Evolutionary conservation across 202 grass and related monocot species (phyloP), one percentile per base, ranked within the genome.

Genomic region (Saccharum hybrid): DNA sequence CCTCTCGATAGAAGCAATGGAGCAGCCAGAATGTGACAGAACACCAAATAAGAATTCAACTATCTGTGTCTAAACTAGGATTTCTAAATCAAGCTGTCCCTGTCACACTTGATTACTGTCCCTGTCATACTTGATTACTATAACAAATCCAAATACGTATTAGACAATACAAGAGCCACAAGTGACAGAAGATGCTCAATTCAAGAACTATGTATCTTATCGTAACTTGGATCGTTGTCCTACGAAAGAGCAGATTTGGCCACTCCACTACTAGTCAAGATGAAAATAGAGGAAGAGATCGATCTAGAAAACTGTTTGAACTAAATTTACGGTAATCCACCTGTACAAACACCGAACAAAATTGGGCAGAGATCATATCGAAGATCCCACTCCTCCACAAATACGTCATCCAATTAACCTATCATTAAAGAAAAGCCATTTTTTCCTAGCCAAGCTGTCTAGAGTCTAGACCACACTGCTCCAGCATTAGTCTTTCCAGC

Each of bases 401-500:
- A 48, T 7, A 23, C 28, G 81, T 26, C 39, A 37, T 38, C 65
- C 28, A 76, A 82, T 65, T 63, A 67, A 86, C 51, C 5, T 23
- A 68, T 52, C 68, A 79, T 68, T 82, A 40, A 74, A 68, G 40
- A 69, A 18, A 78, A 83, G 33, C 38, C 72, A 62, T 41, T 33
- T 52, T 86, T 83, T 54, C 1, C 40, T 16, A 69, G 51, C 59
- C 61, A 52, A 74, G 68, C 80, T 90, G 75, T 76, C 56, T 31
- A 10, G 54, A 59, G 54, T 59, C 8, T 14, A 90, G 42, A 79
- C 74, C 79, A 51, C 66, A 71, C 43, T 31, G 36, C 75, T 75
- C 39, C 54, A 57, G 43, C 42, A 41, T 78, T 70, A 80, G 33
- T 56, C 42, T 70, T 84, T 83, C 84, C 88, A 90, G 76, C 88